Base-by-base conservation (phyloP, 2,329 filamentous ascomycete species). In the Colletotrichum tropicale region DNA sequence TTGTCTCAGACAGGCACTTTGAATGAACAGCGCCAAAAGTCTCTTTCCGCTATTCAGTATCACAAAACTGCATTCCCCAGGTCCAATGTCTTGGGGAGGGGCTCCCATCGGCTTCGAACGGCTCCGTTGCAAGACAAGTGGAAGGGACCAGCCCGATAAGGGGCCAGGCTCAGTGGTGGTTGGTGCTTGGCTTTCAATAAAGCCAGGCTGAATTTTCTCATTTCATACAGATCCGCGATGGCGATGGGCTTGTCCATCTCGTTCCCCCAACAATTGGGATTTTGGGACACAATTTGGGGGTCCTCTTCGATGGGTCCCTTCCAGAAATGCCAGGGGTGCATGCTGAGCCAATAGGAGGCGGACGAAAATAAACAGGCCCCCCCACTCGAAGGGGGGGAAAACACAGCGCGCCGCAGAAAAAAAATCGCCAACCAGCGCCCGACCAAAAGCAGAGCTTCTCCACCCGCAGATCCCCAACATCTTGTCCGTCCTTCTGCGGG, bases 381-480 rank as follows among this genome's bases (percentile, higher is more conserved):
- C 70, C 73, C 73, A 75, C 73, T 36, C 56, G 26, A 26, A 43
- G 58, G 66, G 21, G 72, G 68, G 28, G 60, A 52, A 48, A 61
- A 38, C 24, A 65, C 18, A 61, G 30, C 58, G 26, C 69, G 66
- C 43, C 56, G 62, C 69, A 75, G 69, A 48, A 72, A 66, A 74
- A 75, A 62, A 71, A 64, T 74, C 67, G 58, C 71, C 43, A 74
- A 65, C 71, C 66, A 43, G 66, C 71, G 56, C 66, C 43, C 38
- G 52, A 48, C 70, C 60, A 67, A 77, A 77, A 72, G 78, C 69
- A 70, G 60, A 62, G 28, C 15, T 38, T 56, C 73, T 76, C 78
- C 79, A 81, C 81, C 81, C 84, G 84, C 84, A 85, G 80, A 84
- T 86, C 85, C 85, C 85, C 85, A 86, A 86, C 84, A 85, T 81